These are phyloP conservation scores for Plasmodium sp. DNA, from an alignment of 169 alveolate genomes.

Conservation along the genomic window DNA sequence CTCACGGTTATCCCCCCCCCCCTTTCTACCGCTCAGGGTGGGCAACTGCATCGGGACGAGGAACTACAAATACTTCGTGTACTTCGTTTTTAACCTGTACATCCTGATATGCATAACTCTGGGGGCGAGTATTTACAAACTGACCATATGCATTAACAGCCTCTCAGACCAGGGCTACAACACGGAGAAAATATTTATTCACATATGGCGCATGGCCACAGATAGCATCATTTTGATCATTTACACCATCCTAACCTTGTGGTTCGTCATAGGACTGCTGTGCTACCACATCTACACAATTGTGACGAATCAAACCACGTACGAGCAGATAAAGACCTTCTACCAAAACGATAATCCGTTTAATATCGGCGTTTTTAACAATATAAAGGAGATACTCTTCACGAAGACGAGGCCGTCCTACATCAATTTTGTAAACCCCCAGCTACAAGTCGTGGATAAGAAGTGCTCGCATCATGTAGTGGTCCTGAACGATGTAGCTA, in stretches of 20 bases:
- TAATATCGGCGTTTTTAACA: slow-evolving; percentile 79
- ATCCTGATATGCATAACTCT: slow-evolving; percentile 68
- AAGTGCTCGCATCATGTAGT: slow-evolving; percentile 47
- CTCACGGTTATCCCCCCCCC: neutral
- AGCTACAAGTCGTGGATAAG: slow-evolving; percentile 59
- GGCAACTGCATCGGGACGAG: slow-evolving; percentile 93
- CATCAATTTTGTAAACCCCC: slow-evolving; percentile 43
- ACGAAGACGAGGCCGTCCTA: slow-evolving; percentile 56
- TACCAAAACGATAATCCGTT: slow-evolving; percentile 83
- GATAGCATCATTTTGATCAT: slow-evolving; percentile 66
- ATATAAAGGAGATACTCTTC: slow-evolving; percentile 79
- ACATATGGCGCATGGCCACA: slow-evolving; percentile 66
- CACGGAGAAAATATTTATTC: slow-evolving; percentile 63
- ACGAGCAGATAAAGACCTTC: slow-evolving; percentile 84
- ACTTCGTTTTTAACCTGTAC: slow-evolving; percentile 76
- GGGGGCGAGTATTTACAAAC: slow-evolving; percentile 66
- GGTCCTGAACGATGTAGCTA: slow-evolving; percentile 16
- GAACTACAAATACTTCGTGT: slow-evolving; percentile 86
- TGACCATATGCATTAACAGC: slow-evolving; percentile 59
- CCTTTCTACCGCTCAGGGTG: slow-evolving; percentile 48
- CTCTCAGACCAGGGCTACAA: slow-evolving; percentile 35
- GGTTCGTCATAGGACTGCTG: slow-evolving; percentile 87
- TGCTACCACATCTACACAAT: slow-evolving; percentile 85
- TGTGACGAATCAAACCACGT: slow-evolving; percentile 86
- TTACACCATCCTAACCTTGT: slow-evolving; percentile 76